Evolutionary conservation across 371 early-diverging fungal genomes (phyloP), one percentile per base, ranked within the genome.

Genomic region (Rhizopus sp.): DNA sequence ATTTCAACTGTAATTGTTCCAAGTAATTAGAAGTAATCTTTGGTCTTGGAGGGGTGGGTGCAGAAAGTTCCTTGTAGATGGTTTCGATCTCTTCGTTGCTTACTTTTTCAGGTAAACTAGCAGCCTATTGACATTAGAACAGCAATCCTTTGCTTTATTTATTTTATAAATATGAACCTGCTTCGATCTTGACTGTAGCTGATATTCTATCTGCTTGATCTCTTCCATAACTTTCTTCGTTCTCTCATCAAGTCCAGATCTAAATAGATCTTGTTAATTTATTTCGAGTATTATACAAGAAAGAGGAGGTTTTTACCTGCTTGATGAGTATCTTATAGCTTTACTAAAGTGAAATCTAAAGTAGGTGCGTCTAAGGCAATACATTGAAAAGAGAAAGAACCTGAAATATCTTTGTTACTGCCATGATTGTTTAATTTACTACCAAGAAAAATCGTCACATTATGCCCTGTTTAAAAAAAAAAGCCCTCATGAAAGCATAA

Each of bases 11-110:
- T n/a, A 83, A 59, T 4, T 64, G 66, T 38, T 75, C 69, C 3
- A 85, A 53, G 50, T 78, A 85, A 40, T 81, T 75, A 4, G 68
- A 60, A 23, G 63, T 66, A 35, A 83, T 73, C 59, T 80, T 82
- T 2, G 74, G 67, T 29, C 62, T 56, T 23, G 60, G 32, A 40
- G 62, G 44, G n/a, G 59, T 56, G n/a, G 58, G 50, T 42, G 69
- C 65, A 42, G 70, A 49, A 1, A 77, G 30, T 52, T 77, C 70
- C 16, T 56, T 55, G 41, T 74, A 77, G n/a, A 77, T 55, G 3
- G 60, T 62, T 5, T 57, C 59, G 33, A 70, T 59, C 15, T 71
- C 72, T 32, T 63, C 38, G 7, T 73, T 68, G 23, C 61, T 52
- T 1, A 73, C 5, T 29, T 52, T 62, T 31, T 68, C 70, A 16